Evolutionary conservation across 306 rosid species (phyloP), one percentile per base, ranked within the genome.

Genomic region (Malus sieversii): DNA sequence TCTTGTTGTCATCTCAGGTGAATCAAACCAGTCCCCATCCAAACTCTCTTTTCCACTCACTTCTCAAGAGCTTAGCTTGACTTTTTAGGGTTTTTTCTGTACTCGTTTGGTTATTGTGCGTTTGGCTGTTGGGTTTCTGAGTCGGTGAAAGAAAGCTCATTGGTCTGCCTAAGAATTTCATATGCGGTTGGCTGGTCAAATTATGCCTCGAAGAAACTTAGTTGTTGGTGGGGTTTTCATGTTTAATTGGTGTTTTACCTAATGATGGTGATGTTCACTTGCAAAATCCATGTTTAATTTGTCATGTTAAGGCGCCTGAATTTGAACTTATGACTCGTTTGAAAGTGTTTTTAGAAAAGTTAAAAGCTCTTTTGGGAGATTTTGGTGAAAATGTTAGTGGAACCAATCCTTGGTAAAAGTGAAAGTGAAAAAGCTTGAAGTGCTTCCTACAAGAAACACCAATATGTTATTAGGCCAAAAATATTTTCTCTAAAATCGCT

Each of bases 221-320:
- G 22, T 58, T 40, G 32, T 15, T 75, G 61, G 88, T 77, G 86
- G 91, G 88, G 81, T 78, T 77, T 77, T 83, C 69, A 30, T 81
- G 89, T 82, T 83, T 72, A 68, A n/a, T 58, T 14, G 2, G 20
- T 27, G 19, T 61, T 38, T 30, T 38, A 32, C 13, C n/a, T 55
- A 71, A 29, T 46, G 5, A 64, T 15, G 13, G 30, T 23, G 29
- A 4, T 20, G 27, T 66, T 32, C 5, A 35, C 70, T 63, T 22
- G 11, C 68, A 16, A 63, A 25, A 16, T 42, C 10, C 18, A 22
- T 32, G 65, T 53, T 53, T n/a, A n/a, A 30, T 32, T 8, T 32
- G 58, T 68, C 6, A 42, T 9, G 12, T 10, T 42, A 42, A 42
- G 12, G 45, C 10, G 1, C 10, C 3, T 10, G 45, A 42, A 42